Conservation (phyloP, 2,329 filamentous ascomycete genomes). For the Ophiosphaerella herpotricha region DNA sequence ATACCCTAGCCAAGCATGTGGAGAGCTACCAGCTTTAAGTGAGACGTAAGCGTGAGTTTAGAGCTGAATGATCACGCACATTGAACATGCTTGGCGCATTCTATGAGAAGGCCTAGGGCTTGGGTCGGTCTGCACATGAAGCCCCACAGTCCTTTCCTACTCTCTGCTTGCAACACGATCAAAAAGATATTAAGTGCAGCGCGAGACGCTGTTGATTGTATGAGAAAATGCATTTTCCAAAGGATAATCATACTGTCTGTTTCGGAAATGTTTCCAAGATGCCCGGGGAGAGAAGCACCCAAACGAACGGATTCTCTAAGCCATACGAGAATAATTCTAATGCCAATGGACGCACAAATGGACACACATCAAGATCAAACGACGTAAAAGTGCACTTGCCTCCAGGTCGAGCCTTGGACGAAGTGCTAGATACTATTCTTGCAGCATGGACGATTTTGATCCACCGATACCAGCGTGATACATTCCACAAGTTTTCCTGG, state of each 20-base stretch:
- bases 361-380: slow-evolving; percentile 11
- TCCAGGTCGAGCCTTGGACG: slow-evolving; percentile 9
- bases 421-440: slow-evolving; percentile 29
- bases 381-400: slow-evolving; percentile 20
- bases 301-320: slow-evolving; percentile 10
- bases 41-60: slow-evolving; percentile 15
- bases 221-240: slow-evolving; percentile 26
- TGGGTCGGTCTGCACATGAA: slow-evolving; percentile 11
- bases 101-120: slow-evolving; percentile 23
- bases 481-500: slow-evolving; percentile 39
- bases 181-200: slow-evolving; percentile 2
- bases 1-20: slow-evolving; percentile 18
- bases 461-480: slow-evolving; percentile 38
- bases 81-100: slow-evolving; percentile 26
- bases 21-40: slow-evolving; percentile 14
- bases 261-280: slow-evolving; percentile 6
- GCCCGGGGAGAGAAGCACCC: slow-evolving; percentile 7
- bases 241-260: slow-evolving; percentile 20
- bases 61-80: slow-evolving; percentile 11
- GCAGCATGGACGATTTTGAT: slow-evolving; percentile 38
- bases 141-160: slow-evolving; percentile 7
- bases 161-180: slow-evolving; percentile 1
- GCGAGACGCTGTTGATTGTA: slow-evolving; percentile 4
- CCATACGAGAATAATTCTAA: slow-evolving; percentile 6
- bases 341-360: slow-evolving; percentile 4